phyloP scores from a whole-genome alignment of 78 protist genomes.

The Dictyostelium purpureum region DNA sequence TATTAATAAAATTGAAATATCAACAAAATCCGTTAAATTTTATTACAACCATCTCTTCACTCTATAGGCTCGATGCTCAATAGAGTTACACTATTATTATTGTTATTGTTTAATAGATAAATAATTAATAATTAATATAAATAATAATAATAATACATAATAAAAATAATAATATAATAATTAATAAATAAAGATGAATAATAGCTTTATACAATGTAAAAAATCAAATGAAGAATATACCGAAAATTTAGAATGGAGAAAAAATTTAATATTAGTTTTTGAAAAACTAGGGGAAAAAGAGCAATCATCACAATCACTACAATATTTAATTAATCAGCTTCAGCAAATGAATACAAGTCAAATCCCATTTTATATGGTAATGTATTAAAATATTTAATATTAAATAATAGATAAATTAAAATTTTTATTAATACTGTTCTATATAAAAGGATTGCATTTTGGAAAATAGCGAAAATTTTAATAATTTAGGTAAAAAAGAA shows the following conservation, averaged over 20 bases:
- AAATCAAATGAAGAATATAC: not conserved
- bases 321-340: not conserved
- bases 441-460: not conserved
- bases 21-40: too few species aligned
- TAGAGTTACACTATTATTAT: too few species aligned
- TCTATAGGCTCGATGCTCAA: too few species aligned
- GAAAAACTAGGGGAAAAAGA: not conserved
- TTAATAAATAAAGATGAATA: not conserved
- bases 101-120: too few species aligned
- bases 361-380: conserved; percentile 7
- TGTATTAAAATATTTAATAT: not conserved
- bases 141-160: not conserved
- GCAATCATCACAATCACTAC: not conserved
- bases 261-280: not conserved
- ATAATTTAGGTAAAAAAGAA: conserved; percentile 10
- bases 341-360: not conserved
- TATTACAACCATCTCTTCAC: too few species aligned
- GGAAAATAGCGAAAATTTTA: not conserved
- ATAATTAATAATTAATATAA: too few species aligned
- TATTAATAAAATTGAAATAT: too few species aligned
- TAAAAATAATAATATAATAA: not conserved
- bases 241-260: conserved; percentile 16
- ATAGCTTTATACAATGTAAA: not conserved
- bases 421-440: not conserved
- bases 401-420: not conserved